phyloP scores from a whole-genome alignment of 179 eudicot species.

The Spergularia azorica region DNA sequence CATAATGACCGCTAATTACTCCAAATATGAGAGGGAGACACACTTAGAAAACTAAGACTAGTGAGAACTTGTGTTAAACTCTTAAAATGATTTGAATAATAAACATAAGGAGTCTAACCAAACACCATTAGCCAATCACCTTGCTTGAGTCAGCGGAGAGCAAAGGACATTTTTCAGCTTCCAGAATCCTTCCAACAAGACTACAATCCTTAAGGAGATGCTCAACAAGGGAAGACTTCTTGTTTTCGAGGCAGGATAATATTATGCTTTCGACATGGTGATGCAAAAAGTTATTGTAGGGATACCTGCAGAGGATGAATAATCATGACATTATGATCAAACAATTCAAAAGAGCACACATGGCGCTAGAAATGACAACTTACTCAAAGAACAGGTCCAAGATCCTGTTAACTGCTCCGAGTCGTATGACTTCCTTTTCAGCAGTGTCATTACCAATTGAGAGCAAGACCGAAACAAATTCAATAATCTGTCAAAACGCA shows the following conservation, averaged over 20 bases:
- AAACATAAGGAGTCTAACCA: neutral
- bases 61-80: neutral
- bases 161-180: constrained; percentile 64
- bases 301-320: constrained; percentile 59
- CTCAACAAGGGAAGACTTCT: constrained; percentile 56
- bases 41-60: neutral
- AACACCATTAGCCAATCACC: constrained; percentile 40
- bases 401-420: constrained; percentile 74
- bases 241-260: constrained; percentile 79
- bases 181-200: constrained; percentile 80
- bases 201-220: constrained; percentile 85
- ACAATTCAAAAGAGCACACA: neutral
- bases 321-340: constrained; percentile 20
- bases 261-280: constrained; percentile 78
- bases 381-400: constrained; percentile 84
- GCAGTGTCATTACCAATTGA: constrained; percentile 74
- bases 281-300: constrained; percentile 92
- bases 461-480: constrained; percentile 86
- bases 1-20: constrained; percentile 23
- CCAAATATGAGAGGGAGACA: constrained; percentile 4
- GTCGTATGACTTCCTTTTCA: constrained; percentile 80
- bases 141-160: constrained; percentile 55
- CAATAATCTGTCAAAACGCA: constrained; percentile 64
- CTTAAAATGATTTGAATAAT: constrained; percentile 6
- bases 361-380: constrained; percentile 24